Evolutionary conservation across 768 basidiomycete species (phyloP).

Genomic region (Paxillus involutus): DNA sequence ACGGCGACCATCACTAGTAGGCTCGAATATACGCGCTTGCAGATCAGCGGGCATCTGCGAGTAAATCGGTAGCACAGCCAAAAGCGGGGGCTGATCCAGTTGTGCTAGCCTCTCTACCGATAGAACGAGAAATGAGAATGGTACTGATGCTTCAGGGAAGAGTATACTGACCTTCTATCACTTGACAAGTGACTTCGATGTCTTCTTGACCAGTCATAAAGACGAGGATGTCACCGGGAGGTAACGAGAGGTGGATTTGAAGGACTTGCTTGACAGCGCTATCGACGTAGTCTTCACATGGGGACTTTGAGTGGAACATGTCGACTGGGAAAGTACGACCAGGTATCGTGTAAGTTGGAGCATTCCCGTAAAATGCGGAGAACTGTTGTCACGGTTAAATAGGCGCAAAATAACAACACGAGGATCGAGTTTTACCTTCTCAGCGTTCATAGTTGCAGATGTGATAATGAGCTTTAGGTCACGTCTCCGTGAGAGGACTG

Average conservation of each 20-base stretch:
- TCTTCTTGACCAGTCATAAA: constrained; percentile 99
- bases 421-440: constrained; percentile 62
- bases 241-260: constrained; percentile 92
- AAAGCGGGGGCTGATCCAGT: constrained; percentile 83
- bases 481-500: constrained; percentile 83
- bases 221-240: constrained; percentile 92
- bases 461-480: constrained; percentile 97
- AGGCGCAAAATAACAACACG: background rate
- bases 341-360: constrained; percentile 91
- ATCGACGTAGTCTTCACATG: constrained; percentile 99
- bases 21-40: constrained; percentile 96
- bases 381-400: constrained; percentile 56
- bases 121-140: background rate
- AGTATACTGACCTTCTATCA: constrained; percentile 69
- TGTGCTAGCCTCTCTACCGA: constrained; percentile 82
- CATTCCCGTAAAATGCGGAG: constrained; percentile 92
- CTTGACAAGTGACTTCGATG: constrained; percentile 96
- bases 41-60: constrained; percentile 99
- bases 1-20: constrained; percentile 89
- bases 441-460: constrained; percentile 99
- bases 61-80: constrained; percentile 96
- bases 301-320: constrained; percentile 92
- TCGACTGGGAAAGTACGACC: constrained; percentile 98
- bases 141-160: background rate
- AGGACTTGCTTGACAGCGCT: constrained; percentile 97